phyloP scores from a whole-genome alignment of 176 grass and related monocot genomes.

The sorghum (Sorghum bicolor) region DNA sequence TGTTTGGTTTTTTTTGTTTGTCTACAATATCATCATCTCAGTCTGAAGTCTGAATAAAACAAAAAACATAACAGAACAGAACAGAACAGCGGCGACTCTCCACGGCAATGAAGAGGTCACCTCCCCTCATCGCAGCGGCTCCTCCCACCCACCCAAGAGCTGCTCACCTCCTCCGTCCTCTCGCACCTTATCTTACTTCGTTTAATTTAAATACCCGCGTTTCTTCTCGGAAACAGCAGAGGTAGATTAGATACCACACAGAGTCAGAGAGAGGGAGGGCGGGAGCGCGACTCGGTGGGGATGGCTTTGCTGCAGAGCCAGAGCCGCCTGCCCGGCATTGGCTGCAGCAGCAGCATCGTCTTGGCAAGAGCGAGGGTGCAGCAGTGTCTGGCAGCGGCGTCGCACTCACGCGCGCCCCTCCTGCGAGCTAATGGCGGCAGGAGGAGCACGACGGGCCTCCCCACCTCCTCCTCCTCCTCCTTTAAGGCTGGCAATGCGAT shows the following conservation, averaged over 20 bases:
- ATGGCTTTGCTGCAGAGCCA: constrained; percentile 51
- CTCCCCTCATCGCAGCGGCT: not conserved
- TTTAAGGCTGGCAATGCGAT: not conserved
- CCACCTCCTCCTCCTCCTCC: no score
- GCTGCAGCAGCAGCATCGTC: constrained; percentile 30
- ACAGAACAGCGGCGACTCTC: constrained; percentile 30
- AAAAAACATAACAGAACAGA: not conserved
- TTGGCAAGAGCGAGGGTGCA: constrained; percentile 10
- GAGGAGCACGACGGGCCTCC: not conserved
- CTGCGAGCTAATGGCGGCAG: constrained; percentile 24
- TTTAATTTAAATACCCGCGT: constrained; percentile 49
- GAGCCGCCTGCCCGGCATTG: constrained; percentile 39
- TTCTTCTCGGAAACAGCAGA: not conserved
- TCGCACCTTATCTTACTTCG: constrained; percentile 36
- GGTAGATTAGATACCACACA: not conserved
- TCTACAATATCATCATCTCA: not conserved
- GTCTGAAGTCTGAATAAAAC: not conserved
- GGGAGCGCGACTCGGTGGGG: not conserved
- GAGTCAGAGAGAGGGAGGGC: not conserved
- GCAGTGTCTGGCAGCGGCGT: constrained; percentile 35
- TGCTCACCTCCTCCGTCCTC: constrained; percentile 26
- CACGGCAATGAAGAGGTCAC: constrained; percentile 27
- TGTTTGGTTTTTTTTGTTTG: not conserved
- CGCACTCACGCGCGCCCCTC: constrained; percentile 20
- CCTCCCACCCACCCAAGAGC: constrained; percentile 28